Base-by-base conservation (phyloP, 495 filamentous ascomycete genomes). In the Bombardia bombarda region DNA sequence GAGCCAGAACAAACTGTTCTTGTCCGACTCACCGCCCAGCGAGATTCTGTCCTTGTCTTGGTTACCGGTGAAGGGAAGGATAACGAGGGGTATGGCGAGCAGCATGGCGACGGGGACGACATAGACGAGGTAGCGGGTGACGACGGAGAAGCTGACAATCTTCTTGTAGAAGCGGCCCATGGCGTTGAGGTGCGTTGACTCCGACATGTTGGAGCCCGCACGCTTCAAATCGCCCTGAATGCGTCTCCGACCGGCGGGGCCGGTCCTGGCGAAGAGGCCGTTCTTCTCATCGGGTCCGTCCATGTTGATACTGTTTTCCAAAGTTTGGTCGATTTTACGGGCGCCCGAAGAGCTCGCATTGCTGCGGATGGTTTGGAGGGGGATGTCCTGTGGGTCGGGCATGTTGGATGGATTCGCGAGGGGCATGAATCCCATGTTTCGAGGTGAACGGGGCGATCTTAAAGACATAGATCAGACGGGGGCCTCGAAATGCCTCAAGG, bases 161-260 rank as follows among this genome's bases (percentile, higher is more conserved):
- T 80, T 87, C 55, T 82, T 73, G 62, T 96, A 98, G 45, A 98
- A 61, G 45, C 68, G 79, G n/a, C 92, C 92, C 80, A 98, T 84
- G 36, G 72, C 71, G 43, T 80, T 96, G 50, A 96, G 57, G 4
- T 73, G 75, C 9, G 70, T 53, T 37, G 74, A 71, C n/a, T 80
- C 79, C 20, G 54, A 51, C 42, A 59, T 77, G 43, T 80, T 74
- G 5, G 56, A 53, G 42, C 75, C 78, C 34, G 73, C 69, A 8
- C 73, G 72, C 38, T 70, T 59, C 31, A 73, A 61, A 19, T 62
- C 76, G 40, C 62, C 67, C 62, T 60, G 66, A 5, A 57, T 61
- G 55, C 68, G 78, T 54, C 78, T 75, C 61, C 73, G 74, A 47
- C 79, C 83, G 17, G 63, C 72, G 8, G 60, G 56, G 5, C 48